These are phyloP conservation scores for Cercospora janseana DNA, from an alignment of 2,329 filamentous ascomycete genomes.

Conservation along the genomic window DNA sequence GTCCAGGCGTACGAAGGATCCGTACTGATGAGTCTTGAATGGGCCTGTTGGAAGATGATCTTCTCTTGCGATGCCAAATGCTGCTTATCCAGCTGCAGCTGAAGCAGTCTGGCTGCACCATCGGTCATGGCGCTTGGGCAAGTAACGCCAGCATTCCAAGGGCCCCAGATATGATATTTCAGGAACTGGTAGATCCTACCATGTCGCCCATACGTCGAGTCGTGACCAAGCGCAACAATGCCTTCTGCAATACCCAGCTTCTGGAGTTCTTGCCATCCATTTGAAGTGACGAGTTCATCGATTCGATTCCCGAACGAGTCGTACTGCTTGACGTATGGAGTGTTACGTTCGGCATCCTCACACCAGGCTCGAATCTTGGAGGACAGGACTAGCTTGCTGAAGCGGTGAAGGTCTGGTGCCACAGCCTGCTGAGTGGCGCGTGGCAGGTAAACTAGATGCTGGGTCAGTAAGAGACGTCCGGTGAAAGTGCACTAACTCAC, in stretches of 20 bases:
- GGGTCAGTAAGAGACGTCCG: too few relatives aligned
- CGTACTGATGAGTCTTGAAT: conserved; percentile 54
- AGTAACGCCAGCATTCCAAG: conserved; percentile 20
- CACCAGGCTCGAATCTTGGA: conserved; percentile 32
- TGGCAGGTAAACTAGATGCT: conserved; percentile 2
- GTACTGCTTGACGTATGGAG: conserved; percentile 59
- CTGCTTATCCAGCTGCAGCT: not conserved
- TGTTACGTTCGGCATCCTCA: conserved; percentile 64
- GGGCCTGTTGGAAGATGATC: conserved; percentile 32
- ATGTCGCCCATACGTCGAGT: conserved; percentile 44
- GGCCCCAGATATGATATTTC: conserved; percentile 21
- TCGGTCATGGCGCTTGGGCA: conserved; percentile 26
- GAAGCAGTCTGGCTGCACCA: conserved; percentile 19
- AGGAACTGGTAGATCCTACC: conserved; percentile 20
- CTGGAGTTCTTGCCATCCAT: conserved; percentile 65
- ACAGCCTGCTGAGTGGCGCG: not conserved
- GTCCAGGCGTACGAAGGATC: conserved; percentile 61
- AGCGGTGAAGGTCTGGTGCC: not conserved
- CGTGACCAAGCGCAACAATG: conserved; percentile 60
- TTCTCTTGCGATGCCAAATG: conserved; percentile 8
- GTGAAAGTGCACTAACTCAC: not conserved
- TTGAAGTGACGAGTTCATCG: conserved; percentile 60
- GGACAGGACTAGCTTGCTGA: conserved; percentile 3
- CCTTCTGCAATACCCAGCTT: conserved; percentile 59
- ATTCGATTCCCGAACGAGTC: conserved; percentile 44